Conservation (phyloP, 108 stramenopile species). For the Licmophora abbreviata region DNA sequence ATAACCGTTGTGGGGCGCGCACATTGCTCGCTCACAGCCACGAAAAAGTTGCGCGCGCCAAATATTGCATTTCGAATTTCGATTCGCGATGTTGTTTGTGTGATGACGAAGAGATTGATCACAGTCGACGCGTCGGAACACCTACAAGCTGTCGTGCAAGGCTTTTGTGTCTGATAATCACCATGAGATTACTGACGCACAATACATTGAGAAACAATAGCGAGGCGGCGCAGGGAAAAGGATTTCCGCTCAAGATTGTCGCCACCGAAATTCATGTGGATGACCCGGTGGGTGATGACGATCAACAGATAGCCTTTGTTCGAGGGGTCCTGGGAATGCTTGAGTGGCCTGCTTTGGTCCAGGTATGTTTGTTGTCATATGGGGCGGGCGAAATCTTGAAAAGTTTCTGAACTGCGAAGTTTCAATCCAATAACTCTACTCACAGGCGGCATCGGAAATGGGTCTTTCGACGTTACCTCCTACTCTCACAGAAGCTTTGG, state of each 20-base stretch:
- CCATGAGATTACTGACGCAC: conserved; percentile 87
- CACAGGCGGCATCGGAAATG: conserved; percentile 53
- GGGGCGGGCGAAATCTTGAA: no score
- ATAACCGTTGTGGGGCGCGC: no score
- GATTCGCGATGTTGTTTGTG: no score
- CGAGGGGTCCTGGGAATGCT: conserved; percentile 57
- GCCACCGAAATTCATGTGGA: conserved; percentile 79
- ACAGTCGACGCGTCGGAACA: no score
- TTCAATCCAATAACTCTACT: neutral
- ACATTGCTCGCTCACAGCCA: no score
- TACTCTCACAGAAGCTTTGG: conserved; percentile 59
- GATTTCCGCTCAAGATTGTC: conserved; percentile 73
- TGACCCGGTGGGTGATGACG: conserved; percentile 27
- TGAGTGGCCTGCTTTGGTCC: conserved; percentile 63
- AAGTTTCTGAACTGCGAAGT: no score
- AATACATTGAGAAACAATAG: conserved; percentile 82
- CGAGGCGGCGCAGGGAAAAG: conserved; percentile 58
- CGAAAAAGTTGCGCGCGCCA: no score
- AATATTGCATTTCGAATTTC: no score
- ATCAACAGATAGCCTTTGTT: conserved; percentile 58
- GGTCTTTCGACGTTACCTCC: conserved; percentile 76
- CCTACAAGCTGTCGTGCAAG: no score
- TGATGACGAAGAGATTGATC: no score
- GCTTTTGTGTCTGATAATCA: no score
- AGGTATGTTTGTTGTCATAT: no score